Conservation (phyloP, 1,139 yeast genomes). For the Nakaseomyces sp. region DNA sequence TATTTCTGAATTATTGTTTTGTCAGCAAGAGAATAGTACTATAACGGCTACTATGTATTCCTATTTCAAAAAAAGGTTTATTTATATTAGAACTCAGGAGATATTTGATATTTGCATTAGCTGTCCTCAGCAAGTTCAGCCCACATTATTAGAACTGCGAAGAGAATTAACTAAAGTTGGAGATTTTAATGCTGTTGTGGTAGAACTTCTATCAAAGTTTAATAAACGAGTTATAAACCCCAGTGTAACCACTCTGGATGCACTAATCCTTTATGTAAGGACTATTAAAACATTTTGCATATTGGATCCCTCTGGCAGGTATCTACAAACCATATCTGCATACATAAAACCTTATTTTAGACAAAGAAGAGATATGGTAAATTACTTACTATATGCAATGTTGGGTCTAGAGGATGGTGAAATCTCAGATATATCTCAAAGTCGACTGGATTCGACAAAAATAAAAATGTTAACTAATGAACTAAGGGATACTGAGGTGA, state of each 20-base stretch:
- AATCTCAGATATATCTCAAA: conserved; percentile 15
- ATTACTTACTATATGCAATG: conserved; percentile 62
- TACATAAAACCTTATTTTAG: conserved; percentile 38
- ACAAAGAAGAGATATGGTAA: conserved; percentile 65
- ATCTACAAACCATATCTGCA: conserved; percentile 25
- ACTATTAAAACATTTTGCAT: conserved; percentile 65
- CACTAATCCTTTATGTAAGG: conserved; percentile 59
- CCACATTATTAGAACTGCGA: conserved; percentile 57
- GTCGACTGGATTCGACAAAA: conserved; percentile 27
- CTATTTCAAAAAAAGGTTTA: conserved; percentile 23
- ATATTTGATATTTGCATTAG: conserved; percentile 51
- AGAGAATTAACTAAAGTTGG: conserved; percentile 33
- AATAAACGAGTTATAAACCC: conserved; percentile 56
- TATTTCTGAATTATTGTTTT: conserved; percentile 16
- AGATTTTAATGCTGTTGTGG: conserved; percentile 22
- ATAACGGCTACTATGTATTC: conserved; percentile 30
- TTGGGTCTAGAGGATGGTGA: conserved; percentile 39
- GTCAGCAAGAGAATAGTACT: conserved; percentile 26
- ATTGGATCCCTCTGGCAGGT: conserved; percentile 77
- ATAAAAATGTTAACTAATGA: conserved; percentile 9
- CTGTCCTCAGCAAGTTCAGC: conserved; percentile 48
- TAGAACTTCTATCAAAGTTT: conserved; percentile 49
- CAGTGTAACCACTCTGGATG: conserved; percentile 72
- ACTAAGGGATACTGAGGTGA: conserved; percentile 13
- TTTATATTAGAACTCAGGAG: conserved; percentile 48